These are phyloP conservation scores for Apiospora sp. DNA, from an alignment of 2,329 filamentous ascomycete species.

Conservation along the genomic window DNA sequence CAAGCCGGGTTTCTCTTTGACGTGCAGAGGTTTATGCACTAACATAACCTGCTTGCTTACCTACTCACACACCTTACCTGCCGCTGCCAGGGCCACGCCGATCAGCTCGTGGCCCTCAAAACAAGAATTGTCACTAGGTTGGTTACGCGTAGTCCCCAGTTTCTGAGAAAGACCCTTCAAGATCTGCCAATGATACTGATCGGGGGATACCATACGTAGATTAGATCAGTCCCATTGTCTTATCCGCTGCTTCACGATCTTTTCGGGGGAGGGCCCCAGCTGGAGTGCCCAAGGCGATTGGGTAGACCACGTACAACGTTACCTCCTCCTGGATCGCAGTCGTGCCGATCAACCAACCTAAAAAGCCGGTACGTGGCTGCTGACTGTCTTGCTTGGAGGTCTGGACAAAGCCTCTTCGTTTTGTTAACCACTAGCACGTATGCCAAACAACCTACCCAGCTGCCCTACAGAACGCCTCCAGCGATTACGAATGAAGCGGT, in stretches of 20 bases:
- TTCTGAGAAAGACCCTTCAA: not conserved
- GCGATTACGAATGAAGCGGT: slow-evolving; percentile 1
- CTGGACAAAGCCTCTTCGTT: slow-evolving; percentile 10
- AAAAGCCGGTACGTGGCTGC: slow-evolving; percentile 17
- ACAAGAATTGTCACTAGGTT: not conserved
- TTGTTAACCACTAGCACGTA: not conserved
- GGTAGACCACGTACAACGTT: slow-evolving; percentile 10
- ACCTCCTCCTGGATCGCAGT: not conserved
- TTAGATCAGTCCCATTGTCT: not conserved
- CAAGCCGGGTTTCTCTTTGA: slow-evolving; percentile 9
- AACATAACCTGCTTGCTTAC: slow-evolving; percentile 10
- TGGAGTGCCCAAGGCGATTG: not conserved
- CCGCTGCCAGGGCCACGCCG: not conserved
- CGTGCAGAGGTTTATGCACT: slow-evolving; percentile 18
- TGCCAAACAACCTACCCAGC: not conserved
- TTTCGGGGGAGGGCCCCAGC: not conserved
- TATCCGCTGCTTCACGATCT: not conserved
- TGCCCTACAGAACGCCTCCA: not conserved
- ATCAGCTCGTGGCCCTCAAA: slow-evolving; percentile 14
- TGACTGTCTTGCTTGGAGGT: not conserved
- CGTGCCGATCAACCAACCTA: slow-evolving; percentile 16
- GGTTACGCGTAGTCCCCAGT: slow-evolving; percentile 13
- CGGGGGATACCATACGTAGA: not conserved
- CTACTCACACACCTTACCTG: not conserved
- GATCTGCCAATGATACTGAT: not conserved